These are phyloP conservation scores for Paramecium sonneborni DNA, from an alignment of 73 alveolate species.

Conservation along the genomic window DNA sequence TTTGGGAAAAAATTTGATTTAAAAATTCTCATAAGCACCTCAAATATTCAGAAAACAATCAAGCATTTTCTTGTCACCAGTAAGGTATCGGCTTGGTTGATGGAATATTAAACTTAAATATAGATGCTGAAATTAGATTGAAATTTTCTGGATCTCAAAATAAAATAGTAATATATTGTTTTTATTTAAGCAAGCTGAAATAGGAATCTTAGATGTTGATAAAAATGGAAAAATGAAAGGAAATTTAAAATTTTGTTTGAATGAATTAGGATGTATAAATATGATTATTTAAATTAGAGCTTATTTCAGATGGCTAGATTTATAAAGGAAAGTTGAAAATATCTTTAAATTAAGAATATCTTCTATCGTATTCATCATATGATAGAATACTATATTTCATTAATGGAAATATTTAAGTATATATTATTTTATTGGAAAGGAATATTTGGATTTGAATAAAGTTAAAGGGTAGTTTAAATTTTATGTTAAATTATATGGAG, in stretches of 20 bases:
- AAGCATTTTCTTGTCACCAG: not conserved
- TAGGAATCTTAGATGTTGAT: too few relatives aligned
- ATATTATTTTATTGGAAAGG: not conserved
- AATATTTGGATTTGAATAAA: not conserved
- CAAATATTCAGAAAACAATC: not conserved
- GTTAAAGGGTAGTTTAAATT: not conserved
- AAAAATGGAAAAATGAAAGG: too few relatives aligned
- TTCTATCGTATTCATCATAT: not conserved
- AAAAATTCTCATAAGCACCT: not conserved
- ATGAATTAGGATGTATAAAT: not conserved
- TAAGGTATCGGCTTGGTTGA: not conserved
- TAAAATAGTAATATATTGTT: not conserved
- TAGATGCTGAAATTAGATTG: not conserved
- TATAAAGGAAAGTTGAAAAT: not conserved
- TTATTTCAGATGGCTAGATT: not conserved
- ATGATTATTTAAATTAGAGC: not conserved
- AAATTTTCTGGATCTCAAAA: not conserved
- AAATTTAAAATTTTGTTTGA: not conserved
- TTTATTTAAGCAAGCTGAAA: not conserved
- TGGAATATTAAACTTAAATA: not conserved
- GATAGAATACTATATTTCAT: not conserved
- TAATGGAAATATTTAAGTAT: not conserved
- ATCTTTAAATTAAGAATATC: not conserved
- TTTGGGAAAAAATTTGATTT: not conserved
- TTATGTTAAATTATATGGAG: not conserved